These are phyloP conservation scores for Komagataea norvegica DNA, from an alignment of 1,139 yeast species.

Conservation along the genomic window DNA sequence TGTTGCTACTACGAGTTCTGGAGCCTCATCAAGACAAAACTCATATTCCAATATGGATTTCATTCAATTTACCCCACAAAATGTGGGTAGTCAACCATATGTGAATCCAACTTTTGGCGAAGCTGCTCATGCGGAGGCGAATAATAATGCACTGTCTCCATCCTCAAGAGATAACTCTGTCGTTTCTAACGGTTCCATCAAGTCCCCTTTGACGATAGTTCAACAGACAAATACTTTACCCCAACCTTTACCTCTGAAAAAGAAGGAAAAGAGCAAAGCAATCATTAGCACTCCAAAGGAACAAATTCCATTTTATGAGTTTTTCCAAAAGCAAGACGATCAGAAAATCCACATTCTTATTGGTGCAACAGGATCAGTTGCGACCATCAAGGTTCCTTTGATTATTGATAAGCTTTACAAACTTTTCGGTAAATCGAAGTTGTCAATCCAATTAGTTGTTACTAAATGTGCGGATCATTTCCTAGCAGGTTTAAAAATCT, in stretches of 20 bases:
- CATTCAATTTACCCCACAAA: conserved; percentile 20
- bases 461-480: conserved; percentile 84
- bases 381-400: conserved; percentile 86
- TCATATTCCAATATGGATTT: conserved; percentile 19
- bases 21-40: conserved; percentile 25
- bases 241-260: conserved; percentile 6
- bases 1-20: conserved; percentile 16
- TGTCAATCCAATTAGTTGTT: conserved; percentile 80
- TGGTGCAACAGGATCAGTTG: conserved; percentile 95
- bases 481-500: conserved; percentile 69
- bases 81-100: conserved; percentile 7
- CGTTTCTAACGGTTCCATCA: background rate
- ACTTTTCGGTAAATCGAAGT: conserved; percentile 62
- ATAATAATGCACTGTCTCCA: conserved; percentile 7
- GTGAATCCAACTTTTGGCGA: conserved; percentile 1
- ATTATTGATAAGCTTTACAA: conserved; percentile 79
- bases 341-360: conserved; percentile 79
- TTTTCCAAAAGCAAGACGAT: conserved; percentile 66
- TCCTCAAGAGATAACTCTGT: conserved; percentile 6
- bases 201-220: conserved; percentile 5
- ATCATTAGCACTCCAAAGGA: conserved; percentile 51
- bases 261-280: conserved; percentile 32
- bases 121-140: conserved; percentile 6
- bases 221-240: background rate
- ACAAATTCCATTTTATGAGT: conserved; percentile 70